phyloP scores from a whole-genome alignment of 2,329 filamentous ascomycete species.

The Mycosphaerella sp. region DNA sequence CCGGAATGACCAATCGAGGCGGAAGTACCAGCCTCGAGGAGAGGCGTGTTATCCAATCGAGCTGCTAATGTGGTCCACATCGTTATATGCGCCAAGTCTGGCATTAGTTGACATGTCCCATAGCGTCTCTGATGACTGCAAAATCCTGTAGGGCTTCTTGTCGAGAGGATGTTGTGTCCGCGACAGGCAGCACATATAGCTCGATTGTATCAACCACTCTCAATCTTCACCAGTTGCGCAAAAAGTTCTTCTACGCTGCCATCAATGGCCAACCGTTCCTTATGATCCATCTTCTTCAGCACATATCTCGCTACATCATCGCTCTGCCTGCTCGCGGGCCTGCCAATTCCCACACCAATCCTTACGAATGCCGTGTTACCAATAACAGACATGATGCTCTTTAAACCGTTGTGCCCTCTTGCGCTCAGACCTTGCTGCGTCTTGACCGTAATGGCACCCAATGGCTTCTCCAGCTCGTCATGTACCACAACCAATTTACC shows the following conservation, averaged over 20 bases:
- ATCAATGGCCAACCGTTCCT: slow-evolving; percentile 41
- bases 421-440: slow-evolving; percentile 46
- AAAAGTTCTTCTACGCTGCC: slow-evolving; percentile 30
- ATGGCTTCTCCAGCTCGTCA: slow-evolving; percentile 71
- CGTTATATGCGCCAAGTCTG: too few relatives aligned
- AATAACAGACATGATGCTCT: slow-evolving; percentile 57
- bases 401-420: slow-evolving; percentile 43
- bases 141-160: too few relatives aligned
- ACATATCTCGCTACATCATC: slow-evolving; percentile 70
- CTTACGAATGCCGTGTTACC: slow-evolving; percentile 69
- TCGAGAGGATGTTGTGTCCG: neutral
- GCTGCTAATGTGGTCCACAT: too few relatives aligned
- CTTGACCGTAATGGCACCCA: slow-evolving; percentile 62
- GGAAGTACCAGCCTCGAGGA: too few relatives aligned
- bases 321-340: slow-evolving; percentile 63
- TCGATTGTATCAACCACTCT: slow-evolving; percentile 20
- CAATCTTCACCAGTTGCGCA: slow-evolving; percentile 35
- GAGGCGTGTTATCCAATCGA: too few relatives aligned
- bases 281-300: slow-evolving; percentile 56
- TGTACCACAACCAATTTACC: slow-evolving; percentile 69
- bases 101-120: too few relatives aligned
- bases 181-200: neutral
- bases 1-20: too few relatives aligned
- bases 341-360: slow-evolving; percentile 80
- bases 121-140: too few relatives aligned